Evolutionary conservation across 78 protist genomes (phyloP), one percentile per base, ranked within the genome.

Genomic region (Cavenderia fasciculata): DNA sequence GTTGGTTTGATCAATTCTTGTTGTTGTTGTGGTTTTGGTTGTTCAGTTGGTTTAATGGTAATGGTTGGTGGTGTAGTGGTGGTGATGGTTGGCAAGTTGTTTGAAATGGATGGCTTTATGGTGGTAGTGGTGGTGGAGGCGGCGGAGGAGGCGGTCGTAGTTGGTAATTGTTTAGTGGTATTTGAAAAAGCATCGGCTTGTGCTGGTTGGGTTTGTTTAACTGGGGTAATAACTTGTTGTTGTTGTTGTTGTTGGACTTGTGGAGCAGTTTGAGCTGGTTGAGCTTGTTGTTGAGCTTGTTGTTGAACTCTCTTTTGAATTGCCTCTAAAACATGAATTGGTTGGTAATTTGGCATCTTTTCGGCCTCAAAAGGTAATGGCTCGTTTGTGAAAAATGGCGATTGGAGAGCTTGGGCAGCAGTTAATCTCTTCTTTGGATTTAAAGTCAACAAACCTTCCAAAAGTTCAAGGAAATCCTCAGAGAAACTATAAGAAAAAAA

Each of bases 291-390:
- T 41, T 56, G 70, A 51, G 51, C 43, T 38, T 52, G 40, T 79
- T 78, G 88, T 68, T 82, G 76, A 36, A 68, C 40, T 68, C 90
- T 65, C 36, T 82, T 82, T 57, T 82, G 90, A 29, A 82, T 74
- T 12, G 90, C 90, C 59, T 82, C 90, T 14, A 82, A 68, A 31
- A 82, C 90, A 33, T 82, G 90, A 44, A 82, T 82, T 38, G 90
- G 78, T 56, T 68, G 78, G 19, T 82, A 82, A 7, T 78, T 78
- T 62, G 90, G 90, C 90, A 82, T 82, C 43, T 82, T 82, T 34
- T 82, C 90, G 8, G 71, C 71, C 44, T 65, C 62, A 44, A 52
- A 82, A 25, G 90, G 90, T 57, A 82, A 44, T 27, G 90, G 90
- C 2, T 52, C 29, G 23, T 68, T 82, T 6, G 90, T 82, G 43